Evolutionary conservation across 805 yeast genomes (phyloP).

Genomic region (Wickerhamiella sorbophila): DNA sequence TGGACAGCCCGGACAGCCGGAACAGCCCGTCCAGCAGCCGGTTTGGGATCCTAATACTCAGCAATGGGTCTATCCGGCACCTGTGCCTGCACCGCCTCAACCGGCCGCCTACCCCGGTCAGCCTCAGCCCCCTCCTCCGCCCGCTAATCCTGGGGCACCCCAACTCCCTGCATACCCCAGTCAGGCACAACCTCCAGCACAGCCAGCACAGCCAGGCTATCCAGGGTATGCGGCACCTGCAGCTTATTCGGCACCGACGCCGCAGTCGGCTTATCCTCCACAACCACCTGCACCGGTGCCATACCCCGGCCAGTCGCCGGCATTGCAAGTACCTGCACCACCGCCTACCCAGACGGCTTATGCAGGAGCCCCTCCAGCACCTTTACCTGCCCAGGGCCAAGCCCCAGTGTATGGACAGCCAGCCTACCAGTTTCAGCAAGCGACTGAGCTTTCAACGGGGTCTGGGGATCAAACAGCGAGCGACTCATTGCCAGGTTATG

Average conservation of each 20-base stretch:
- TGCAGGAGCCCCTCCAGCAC: constrained; percentile 7
- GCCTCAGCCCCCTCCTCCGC: background rate
- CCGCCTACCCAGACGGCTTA: constrained; percentile 1
- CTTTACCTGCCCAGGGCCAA: constrained; percentile 3
- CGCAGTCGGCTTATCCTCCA: constrained; percentile 1
- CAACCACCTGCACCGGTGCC: constrained; percentile 6
- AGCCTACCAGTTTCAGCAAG: constrained; percentile 2
- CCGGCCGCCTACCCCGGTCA: background rate
- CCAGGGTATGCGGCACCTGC: constrained; percentile 3
- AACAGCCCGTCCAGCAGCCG: background rate
- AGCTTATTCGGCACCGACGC: constrained; percentile 3
- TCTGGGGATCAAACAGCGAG: constrained; percentile 2
- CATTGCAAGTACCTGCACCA: background rate
- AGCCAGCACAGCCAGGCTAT: constrained; percentile 2
- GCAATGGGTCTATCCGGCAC: background rate
- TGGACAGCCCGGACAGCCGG: constrained; percentile 1
- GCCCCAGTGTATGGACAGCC: constrained; percentile 6
- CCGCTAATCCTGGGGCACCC: background rate
- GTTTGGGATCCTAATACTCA: too few species aligned
- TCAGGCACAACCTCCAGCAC: constrained; percentile 4
- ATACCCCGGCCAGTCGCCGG: constrained; percentile 6
- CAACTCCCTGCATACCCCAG: constrained; percentile 7
- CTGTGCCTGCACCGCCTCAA: background rate
- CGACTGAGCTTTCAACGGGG: too few species aligned
- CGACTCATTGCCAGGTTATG: constrained; percentile 1